Percentiles rank a stretch among this genome's conserved stretches.
Conservation (phyloP, 2,329 filamentous ascomycete genomes). For the Purpureocillium lavendulum region DNA sequence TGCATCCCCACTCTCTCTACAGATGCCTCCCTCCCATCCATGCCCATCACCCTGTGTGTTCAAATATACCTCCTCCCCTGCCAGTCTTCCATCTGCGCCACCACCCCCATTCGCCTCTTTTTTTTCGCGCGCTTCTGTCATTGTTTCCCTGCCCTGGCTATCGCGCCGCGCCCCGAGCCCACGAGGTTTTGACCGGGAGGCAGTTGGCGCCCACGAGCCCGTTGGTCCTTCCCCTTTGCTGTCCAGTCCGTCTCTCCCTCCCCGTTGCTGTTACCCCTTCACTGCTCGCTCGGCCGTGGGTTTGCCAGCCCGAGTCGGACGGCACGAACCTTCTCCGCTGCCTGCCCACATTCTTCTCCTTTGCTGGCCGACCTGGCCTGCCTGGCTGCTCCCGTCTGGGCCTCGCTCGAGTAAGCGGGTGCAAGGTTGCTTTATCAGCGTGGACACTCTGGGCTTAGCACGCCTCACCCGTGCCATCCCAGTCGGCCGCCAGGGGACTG, state of each 20-base stretch:
- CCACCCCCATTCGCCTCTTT: slow-evolving; percentile 13
- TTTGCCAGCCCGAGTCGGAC: too few species aligned
- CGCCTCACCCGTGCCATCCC: slow-evolving; percentile 41
- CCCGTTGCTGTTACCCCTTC: background rate
- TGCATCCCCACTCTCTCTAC: slow-evolving; percentile 19
- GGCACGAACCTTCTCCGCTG: background rate
- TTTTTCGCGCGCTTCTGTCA: slow-evolving; percentile 5
- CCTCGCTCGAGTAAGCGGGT: slow-evolving; percentile 16
- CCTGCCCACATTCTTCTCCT: background rate
- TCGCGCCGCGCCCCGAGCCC: background rate
- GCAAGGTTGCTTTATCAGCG: slow-evolving; percentile 29
- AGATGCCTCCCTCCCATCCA: slow-evolving; percentile 22
- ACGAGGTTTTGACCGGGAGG: background rate
- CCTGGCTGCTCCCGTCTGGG: background rate
- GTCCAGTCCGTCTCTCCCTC: background rate
- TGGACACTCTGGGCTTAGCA: slow-evolving; percentile 34
- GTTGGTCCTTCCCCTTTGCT: slow-evolving; percentile 1
- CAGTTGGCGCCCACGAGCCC: slow-evolving; percentile 5
- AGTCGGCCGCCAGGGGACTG: slow-evolving; percentile 33
- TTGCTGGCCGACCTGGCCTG: background rate
- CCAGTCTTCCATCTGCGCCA: slow-evolving; percentile 19
- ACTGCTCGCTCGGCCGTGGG: background rate
- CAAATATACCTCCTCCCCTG: slow-evolving; percentile 24
- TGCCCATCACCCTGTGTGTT: slow-evolving; percentile 21
- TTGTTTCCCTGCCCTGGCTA: slow-evolving; percentile 6